These are phyloP conservation scores for Jatropha podagrica DNA, from an alignment of 441 rosid species.

Conservation along the genomic window DNA sequence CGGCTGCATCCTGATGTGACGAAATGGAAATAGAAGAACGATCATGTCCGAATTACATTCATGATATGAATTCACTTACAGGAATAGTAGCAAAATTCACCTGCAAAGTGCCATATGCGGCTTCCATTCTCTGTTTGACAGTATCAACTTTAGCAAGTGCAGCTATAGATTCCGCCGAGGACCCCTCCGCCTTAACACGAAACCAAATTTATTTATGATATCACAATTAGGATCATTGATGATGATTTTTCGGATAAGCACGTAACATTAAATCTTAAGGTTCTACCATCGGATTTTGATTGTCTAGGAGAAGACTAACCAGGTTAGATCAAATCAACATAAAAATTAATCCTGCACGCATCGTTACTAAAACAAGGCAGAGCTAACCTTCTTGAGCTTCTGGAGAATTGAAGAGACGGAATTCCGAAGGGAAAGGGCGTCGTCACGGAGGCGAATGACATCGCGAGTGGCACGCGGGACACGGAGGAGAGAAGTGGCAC, in stretches of 20 bases:
- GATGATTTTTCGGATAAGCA: not conserved
- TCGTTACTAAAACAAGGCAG: not conserved
- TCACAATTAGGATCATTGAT: not conserved
- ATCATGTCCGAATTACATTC: not conserved
- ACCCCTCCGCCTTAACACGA: conserved; percentile 78
- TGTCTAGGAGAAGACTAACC: not conserved
- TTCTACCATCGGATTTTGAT: not conserved
- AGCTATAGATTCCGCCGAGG: conserved; percentile 90
- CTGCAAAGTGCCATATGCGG: conserved; percentile 92
- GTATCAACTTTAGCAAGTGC: conserved; percentile 93
- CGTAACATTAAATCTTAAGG: not conserved
- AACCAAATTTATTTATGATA: conserved; percentile 1
- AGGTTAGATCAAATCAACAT: conserved; percentile 22
- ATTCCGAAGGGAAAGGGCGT: conserved; percentile 79
- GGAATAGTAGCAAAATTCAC: conserved; percentile 30
- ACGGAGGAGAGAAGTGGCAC: conserved; percentile 83
- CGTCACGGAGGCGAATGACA: conserved; percentile 89
- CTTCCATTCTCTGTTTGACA: conserved; percentile 98
- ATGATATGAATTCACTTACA: conserved; percentile 1
- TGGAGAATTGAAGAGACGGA: conserved; percentile 83
- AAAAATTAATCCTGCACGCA: conserved; percentile 5
- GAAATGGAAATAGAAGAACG: not conserved
- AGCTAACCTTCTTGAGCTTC: conserved; percentile 80
- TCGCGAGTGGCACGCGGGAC: conserved; percentile 97
- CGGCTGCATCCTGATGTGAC: conserved; percentile 84